Percentiles rank a stretch among this genome's conserved stretches.
Evolutionary conservation across 805 yeast genomes (phyloP).

Genomic region (Teunomyces lycoperdinae): DNA sequence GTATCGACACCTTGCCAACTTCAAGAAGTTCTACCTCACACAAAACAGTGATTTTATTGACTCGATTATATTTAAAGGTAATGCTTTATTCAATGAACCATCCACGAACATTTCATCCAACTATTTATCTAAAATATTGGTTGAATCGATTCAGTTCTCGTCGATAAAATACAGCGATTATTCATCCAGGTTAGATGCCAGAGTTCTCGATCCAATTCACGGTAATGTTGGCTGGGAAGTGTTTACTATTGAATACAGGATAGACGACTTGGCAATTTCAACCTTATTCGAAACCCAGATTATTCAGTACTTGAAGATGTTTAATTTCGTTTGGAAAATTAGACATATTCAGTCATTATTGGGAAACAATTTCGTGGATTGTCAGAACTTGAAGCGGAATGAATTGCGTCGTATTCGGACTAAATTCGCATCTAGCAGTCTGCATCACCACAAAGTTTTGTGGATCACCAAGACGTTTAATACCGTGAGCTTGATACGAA

Average conservation of each 20-base stretch:
- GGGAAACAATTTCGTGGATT: constrained; percentile 29
- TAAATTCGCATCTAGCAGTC: background rate
- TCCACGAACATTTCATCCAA: constrained; percentile 63
- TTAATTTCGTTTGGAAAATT: constrained; percentile 82
- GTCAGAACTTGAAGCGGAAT: constrained; percentile 22
- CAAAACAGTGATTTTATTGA: constrained; percentile 83
- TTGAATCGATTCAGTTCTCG: constrained; percentile 58
- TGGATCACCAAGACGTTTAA: constrained; percentile 33
- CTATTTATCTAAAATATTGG: constrained; percentile 61
- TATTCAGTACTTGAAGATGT: constrained; percentile 62
- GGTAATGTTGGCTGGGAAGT: constrained; percentile 87
- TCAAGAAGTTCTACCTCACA: constrained; percentile 67
- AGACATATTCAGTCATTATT: constrained; percentile 58
- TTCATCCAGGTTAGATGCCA: constrained; percentile 68
- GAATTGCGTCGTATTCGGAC: constrained; percentile 20
- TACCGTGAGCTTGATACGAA: constrained; percentile 36
- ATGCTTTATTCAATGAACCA: constrained; percentile 53
- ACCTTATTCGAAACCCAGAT: constrained; percentile 26
- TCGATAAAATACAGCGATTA: constrained; percentile 44
- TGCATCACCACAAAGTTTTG: constrained; percentile 19
- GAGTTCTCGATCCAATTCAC: constrained; percentile 70
- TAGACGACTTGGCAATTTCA: constrained; percentile 54
- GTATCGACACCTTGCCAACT: constrained; percentile 52
- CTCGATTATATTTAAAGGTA: constrained; percentile 54
- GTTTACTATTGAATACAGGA: constrained; percentile 77